Conservation (phyloP, 2,329 filamentous ascomycete species). For the Acrocalymma vagum region DNA sequence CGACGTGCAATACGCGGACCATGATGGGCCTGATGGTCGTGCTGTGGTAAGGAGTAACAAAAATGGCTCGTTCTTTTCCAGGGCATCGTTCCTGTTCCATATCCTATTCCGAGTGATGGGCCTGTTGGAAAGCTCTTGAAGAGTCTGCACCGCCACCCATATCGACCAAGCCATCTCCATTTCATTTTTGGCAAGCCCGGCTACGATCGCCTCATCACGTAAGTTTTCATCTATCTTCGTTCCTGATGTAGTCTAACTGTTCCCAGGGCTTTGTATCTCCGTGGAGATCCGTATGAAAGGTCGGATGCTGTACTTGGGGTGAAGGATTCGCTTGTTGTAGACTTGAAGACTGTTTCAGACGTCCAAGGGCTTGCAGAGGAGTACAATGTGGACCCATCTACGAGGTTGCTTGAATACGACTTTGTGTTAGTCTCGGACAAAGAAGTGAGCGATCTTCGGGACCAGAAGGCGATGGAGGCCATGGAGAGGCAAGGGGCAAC, state of each 20-base stretch:
- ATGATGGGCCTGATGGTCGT: conserved; percentile 71
- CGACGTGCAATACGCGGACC: conserved; percentile 75
- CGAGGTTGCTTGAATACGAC: conserved; percentile 70
- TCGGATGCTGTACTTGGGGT: conserved; percentile 87
- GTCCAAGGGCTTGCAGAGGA: conserved; percentile 14
- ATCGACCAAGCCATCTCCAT: conserved; percentile 30
- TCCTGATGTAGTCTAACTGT: background rate
- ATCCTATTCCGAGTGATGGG: conserved; percentile 78
- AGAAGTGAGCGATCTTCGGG: conserved; percentile 70
- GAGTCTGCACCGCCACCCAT: conserved; percentile 22
- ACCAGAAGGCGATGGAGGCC: conserved; percentile 70
- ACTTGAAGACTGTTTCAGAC: conserved; percentile 15
- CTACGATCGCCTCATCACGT: conserved; percentile 79
- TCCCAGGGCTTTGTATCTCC: conserved; percentile 74
- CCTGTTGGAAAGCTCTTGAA: conserved; percentile 65
- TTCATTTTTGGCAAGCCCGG: conserved; percentile 68
- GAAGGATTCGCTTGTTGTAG: conserved; percentile 72
- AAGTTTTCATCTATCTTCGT: conserved; percentile 46
- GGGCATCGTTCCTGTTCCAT: conserved; percentile 81
- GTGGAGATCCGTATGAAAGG: conserved; percentile 79
- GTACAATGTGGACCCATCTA: conserved; percentile 68
- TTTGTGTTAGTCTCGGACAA: conserved; percentile 77
- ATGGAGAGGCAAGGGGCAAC: conserved; percentile 70
- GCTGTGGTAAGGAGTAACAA: conserved; percentile 73
- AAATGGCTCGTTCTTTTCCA: conserved; percentile 81